Evolutionary conservation across 2,329 filamentous ascomycete species (phyloP), one percentile per base, ranked within the genome.

Genomic region (Tolypocladium amazonense): DNA sequence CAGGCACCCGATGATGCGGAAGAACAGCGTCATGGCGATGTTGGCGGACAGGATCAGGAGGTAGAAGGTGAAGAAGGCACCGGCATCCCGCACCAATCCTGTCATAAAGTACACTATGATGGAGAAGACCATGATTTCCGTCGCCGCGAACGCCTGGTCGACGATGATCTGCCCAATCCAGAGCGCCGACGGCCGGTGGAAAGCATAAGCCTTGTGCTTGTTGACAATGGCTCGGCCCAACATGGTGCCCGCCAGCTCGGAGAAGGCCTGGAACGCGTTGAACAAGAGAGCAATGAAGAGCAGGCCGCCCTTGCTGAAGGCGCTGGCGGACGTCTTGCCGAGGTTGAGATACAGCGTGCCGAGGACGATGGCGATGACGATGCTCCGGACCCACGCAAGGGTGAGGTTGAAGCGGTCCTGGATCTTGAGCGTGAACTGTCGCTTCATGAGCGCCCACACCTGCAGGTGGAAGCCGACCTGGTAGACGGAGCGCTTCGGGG

Each of bases 221-320:
- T 92, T 90, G 62, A 95, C 82, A 43, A 95, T 88, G 0, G 86
- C 81, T 11, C 91, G 81, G 1, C 88, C 89, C 20, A 86, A 75
- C 88, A 94, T 93, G 1, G 88, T 88, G 14, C 81, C 80, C 0
- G 81, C 88, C 0, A 96, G 75, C 71, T 95, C 90, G 0, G 87
- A 84, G 69, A 94, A 92, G 30, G 90, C 89, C 68, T 91, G 87
- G 73, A 95, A 93, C n/a, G 88, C 88, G 71, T 93, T 93, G 80
- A 93, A 93, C 5, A 95, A 75, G 1, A 95, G 81, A 27, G 88
- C 79, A 58, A 92, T 85, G 75, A 95, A 95, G 57, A 95, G 77
- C 1, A 93, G 82, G 76, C 90, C 90, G 63, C 90, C 90, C 70
- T 90, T 86, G 65, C 87, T 89, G 73, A 94, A 95, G 3, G 89